Conservation (phyloP, 495 filamentous ascomycete species). For the Amphirosellinia nigrospora region DNA sequence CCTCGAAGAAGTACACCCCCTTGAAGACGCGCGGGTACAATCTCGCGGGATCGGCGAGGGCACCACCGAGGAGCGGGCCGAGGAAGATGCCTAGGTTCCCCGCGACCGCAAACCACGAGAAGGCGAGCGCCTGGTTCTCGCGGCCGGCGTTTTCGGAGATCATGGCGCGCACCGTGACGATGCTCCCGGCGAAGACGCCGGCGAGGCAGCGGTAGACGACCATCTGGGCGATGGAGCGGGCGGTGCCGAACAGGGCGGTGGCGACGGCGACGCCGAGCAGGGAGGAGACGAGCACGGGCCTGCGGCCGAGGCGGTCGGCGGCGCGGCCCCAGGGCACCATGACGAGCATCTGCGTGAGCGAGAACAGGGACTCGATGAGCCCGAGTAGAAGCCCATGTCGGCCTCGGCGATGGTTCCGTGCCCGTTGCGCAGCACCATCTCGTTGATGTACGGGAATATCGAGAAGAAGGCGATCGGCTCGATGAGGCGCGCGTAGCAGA, state of each 20-base stretch:
- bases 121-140: constrained; percentile 69
- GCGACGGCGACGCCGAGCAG: neutral
- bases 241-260: constrained; percentile 31
- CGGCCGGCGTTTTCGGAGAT: constrained; percentile 70
- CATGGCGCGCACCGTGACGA: constrained; percentile 75
- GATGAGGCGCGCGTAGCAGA: constrained; percentile 72
- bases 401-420: constrained; percentile 56
- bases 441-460: constrained; percentile 76
- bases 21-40: constrained; percentile 64
- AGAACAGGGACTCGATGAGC: constrained; percentile 77
- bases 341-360: constrained; percentile 66
- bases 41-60: constrained; percentile 63
- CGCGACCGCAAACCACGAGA: constrained; percentile 73
- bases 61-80: constrained; percentile 69
- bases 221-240: neutral
- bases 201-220: constrained; percentile 51
- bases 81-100: constrained; percentile 73
- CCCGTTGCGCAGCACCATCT: constrained; percentile 66
- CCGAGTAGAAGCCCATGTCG: constrained; percentile 75
- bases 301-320: neutral
- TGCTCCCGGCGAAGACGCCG: constrained; percentile 70
- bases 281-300: neutral
- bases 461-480: constrained; percentile 77
- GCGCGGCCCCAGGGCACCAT: constrained; percentile 63
- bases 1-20: constrained; percentile 58